Evolutionary conservation across 2,329 filamentous ascomycete genomes (phyloP).

Genomic region (Neonectria coccinea): DNA sequence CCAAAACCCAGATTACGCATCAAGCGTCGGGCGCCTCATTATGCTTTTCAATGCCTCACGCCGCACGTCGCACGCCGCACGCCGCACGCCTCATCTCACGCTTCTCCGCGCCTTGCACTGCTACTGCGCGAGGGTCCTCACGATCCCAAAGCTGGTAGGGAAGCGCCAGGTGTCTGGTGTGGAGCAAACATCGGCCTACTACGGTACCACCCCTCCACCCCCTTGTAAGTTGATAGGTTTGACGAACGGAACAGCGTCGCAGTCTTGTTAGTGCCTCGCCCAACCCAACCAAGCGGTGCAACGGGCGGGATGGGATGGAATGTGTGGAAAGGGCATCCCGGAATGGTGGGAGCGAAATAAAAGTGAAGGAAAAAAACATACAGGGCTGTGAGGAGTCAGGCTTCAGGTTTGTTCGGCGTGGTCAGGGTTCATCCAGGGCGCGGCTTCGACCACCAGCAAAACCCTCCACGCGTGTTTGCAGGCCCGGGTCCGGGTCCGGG

Average conservation of each 20-base stretch:
- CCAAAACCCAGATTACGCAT: constrained; percentile 18
- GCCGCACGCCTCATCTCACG: neutral
- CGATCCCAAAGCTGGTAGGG: constrained; percentile 8
- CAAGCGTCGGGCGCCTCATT: constrained; percentile 5
- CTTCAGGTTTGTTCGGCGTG: constrained; percentile 23
- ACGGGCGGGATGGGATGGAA: constrained; percentile 15
- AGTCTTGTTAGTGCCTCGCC: neutral
- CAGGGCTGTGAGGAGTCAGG: constrained; percentile 34
- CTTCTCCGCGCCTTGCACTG: constrained; percentile 2
- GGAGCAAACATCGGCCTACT: neutral
- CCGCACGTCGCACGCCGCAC: constrained; percentile 13
- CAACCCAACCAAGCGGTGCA: constrained; percentile 4
- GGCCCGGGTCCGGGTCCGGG: constrained; percentile 4
- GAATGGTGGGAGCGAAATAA: constrained; percentile 26
- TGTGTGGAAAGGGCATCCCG: constrained; percentile 28
- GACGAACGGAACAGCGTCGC: neutral
- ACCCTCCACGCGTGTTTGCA: constrained; percentile 6
- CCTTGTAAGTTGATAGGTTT: neutral
- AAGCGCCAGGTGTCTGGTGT: constrained; percentile 12
- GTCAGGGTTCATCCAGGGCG: constrained; percentile 8
- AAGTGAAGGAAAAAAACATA: neutral
- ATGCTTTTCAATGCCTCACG: neutral
- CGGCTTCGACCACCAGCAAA: neutral
- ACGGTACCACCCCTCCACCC: neutral
- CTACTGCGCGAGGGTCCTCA: constrained; percentile 11